Evolutionary conservation across 2,329 filamentous ascomycete species (phyloP), one percentile per base, ranked within the genome.

Genomic region (Chlorencoelia australis): DNA sequence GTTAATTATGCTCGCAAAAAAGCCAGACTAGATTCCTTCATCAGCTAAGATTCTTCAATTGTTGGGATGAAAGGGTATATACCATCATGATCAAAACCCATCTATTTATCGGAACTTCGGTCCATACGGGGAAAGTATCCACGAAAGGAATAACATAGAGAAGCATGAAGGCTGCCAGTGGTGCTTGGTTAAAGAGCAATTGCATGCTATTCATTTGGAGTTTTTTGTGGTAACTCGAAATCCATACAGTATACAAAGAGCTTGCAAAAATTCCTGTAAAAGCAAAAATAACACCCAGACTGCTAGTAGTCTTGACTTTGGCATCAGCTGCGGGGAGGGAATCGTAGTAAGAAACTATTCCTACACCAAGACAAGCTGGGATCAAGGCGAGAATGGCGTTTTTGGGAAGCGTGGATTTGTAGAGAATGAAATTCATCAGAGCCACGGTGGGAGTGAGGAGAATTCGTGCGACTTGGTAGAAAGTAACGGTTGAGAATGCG

Each of bases 401-500:
- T 28, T 56, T 56, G 5, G 77, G 74, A 8, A 82, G 65, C 0
- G 63, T 69, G 17, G 68, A 62, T 43, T 64, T 58, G 58, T 79
- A 79, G 20, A 82, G 61, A 15, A 75, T 53, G 47, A 65, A 78
- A 57, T 82, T 81, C 65, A 82, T 73, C 11, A 72, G 55, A 4
- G 75, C 77, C 14, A 80, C 75, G 28, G 66, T 68, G 3, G 79
- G 79, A 1, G 78, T 82, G 18, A 82, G 66, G 9, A 82, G 63
- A 40, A 82, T 78, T 16, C 77, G 71, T 4, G 74, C 75, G 32
- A 82, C 70, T 55, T 83, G 78, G 56, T 82, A 82, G 55, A 82
- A 82, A 27, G 75, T 77, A 27, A 82, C 72, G 33, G 71, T 71
- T 15, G 76, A 81, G 55, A 73, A 79, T 19, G 77, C 76, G 28